These are phyloP conservation scores for Aspergillus pseudoglaucus DNA, from an alignment of 2,329 filamentous ascomycete genomes.

Conservation along the genomic window DNA sequence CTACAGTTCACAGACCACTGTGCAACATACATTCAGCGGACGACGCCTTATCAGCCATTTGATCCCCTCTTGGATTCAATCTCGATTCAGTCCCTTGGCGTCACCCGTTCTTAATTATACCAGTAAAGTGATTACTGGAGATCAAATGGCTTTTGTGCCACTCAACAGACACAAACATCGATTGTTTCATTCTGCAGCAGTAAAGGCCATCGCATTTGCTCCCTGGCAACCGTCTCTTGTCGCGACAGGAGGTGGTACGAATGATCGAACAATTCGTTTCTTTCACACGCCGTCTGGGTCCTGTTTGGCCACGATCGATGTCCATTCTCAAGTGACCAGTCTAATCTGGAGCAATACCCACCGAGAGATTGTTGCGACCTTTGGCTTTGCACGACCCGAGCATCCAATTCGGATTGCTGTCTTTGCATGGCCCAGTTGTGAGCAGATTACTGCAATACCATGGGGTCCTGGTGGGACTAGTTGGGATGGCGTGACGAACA, in stretches of 20 bases:
- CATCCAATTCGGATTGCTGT: slow-evolving; percentile 85
- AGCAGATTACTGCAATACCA: slow-evolving; percentile 75
- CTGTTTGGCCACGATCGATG: slow-evolving; percentile 81
- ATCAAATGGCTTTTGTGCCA: slow-evolving; percentile 44
- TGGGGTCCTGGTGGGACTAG: slow-evolving; percentile 57
- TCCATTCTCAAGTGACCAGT: slow-evolving; percentile 86
- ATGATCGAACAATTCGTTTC: slow-evolving; percentile 94
- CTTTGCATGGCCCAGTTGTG: slow-evolving; percentile 90
- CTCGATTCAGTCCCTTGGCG: slow-evolving; percentile 11
- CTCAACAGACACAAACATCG: slow-evolving; percentile 59
- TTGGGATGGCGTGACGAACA: slow-evolving; percentile 20
- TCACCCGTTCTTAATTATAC: slow-evolving; percentile 18
- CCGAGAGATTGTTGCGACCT: slow-evolving; percentile 84
- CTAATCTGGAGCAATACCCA: slow-evolving; percentile 83
- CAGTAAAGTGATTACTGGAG: slow-evolving; percentile 25
- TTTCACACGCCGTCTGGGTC: slow-evolving; percentile 81
- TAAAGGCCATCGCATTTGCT: slow-evolving; percentile 95
- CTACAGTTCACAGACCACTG: slow-evolving; percentile 11
- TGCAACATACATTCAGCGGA: slow-evolving; percentile 17
- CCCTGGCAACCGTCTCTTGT: slow-evolving; percentile 85
- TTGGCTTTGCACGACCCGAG: slow-evolving; percentile 86
- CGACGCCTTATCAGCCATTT: slow-evolving; percentile 18
- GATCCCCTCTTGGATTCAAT: slow-evolving; percentile 21
- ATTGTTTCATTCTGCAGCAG: slow-evolving; percentile 76
- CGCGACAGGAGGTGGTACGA: slow-evolving; percentile 86